These are phyloP conservation scores for Botryosphaeria dothidea DNA, from an alignment of 2,329 filamentous ascomycete species.

Conservation along the genomic window DNA sequence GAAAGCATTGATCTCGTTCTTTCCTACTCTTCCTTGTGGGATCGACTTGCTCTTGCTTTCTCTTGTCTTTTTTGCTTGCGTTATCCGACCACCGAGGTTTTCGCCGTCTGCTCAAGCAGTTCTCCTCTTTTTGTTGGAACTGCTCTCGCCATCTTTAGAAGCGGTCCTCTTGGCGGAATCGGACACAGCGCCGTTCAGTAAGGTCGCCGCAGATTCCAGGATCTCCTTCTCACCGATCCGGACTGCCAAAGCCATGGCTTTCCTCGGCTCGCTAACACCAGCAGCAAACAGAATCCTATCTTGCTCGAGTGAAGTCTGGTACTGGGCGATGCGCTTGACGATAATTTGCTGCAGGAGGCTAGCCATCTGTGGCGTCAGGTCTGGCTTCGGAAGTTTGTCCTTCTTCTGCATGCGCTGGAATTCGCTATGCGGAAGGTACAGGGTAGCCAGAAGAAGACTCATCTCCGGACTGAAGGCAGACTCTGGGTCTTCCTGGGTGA, in stretches of 20 bases:
- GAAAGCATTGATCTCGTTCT: not conserved
- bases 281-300: conserved; percentile 36
- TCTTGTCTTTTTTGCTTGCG: not conserved
- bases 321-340: conserved; percentile 47
- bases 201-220: conserved; percentile 54
- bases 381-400: conserved; percentile 45
- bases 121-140: conserved; percentile 18
- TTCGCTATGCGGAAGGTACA: conserved; percentile 43
- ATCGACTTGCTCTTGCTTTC: not conserved
- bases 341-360: conserved; percentile 43
- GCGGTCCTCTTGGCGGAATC: conserved; percentile 18
- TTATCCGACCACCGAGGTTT: not conserved
- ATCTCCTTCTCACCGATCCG: conserved; percentile 73
- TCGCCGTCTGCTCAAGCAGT: not conserved
- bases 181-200: conserved; percentile 31
- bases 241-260: conserved; percentile 65
- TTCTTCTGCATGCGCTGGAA: conserved; percentile 44
- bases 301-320: conserved; percentile 55
- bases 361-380: conserved; percentile 41
- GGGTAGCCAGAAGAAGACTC: conserved; percentile 44
- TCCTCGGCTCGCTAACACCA: conserved; percentile 20
- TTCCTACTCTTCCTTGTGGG: not conserved
- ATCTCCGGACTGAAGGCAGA: conserved; percentile 45
- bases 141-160: not conserved
- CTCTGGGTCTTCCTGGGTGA: conserved; percentile 28